Evolutionary conservation across 768 basidiomycete species (phyloP).

Genomic region (Lentinula sp.): DNA sequence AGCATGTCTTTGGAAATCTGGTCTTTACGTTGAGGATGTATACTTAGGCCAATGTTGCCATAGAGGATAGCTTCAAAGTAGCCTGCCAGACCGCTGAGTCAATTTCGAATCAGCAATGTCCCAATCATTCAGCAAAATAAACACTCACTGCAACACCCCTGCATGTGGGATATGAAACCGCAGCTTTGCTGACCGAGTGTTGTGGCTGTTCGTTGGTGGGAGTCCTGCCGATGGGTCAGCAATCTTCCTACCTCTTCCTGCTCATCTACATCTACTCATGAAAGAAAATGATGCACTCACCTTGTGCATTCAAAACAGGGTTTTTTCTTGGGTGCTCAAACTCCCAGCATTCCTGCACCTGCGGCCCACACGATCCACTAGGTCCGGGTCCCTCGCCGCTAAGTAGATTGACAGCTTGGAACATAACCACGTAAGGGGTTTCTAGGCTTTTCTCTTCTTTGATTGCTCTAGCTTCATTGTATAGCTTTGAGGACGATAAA

Average conservation of each 20-base stretch:
- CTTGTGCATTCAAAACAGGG: conserved; percentile 63
- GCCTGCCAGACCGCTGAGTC: conserved; percentile 73
- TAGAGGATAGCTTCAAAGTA: conserved; percentile 97
- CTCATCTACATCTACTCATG: too few relatives aligned
- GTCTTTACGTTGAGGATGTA: conserved; percentile 86
- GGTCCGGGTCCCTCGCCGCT: conserved; percentile 63
- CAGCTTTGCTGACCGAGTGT: conserved; percentile 79
- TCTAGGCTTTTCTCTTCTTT: conserved; percentile 74
- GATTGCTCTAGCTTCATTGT: conserved; percentile 67
- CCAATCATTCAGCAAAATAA: background rate
- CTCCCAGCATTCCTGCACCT: conserved; percentile 94
- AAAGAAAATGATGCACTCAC: conserved; percentile 30
- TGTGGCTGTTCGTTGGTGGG: conserved; percentile 94
- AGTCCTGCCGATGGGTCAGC: conserved; percentile 46
- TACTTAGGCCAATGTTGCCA: conserved; percentile 84
- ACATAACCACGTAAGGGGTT: conserved; percentile 99
- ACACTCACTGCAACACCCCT: conserved; percentile 68
- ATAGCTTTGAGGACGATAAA: conserved; percentile 88
- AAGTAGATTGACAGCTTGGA: conserved; percentile 86
- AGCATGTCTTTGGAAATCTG: conserved; percentile 92
- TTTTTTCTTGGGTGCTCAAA: conserved; percentile 92
- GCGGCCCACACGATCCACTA: conserved; percentile 67
- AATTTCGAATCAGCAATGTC: background rate
- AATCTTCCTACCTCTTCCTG: background rate
- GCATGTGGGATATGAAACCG: conserved; percentile 94